phyloP scores from a whole-genome alignment of 2,329 filamentous ascomycete species.

The Trichoderma sp. region DNA sequence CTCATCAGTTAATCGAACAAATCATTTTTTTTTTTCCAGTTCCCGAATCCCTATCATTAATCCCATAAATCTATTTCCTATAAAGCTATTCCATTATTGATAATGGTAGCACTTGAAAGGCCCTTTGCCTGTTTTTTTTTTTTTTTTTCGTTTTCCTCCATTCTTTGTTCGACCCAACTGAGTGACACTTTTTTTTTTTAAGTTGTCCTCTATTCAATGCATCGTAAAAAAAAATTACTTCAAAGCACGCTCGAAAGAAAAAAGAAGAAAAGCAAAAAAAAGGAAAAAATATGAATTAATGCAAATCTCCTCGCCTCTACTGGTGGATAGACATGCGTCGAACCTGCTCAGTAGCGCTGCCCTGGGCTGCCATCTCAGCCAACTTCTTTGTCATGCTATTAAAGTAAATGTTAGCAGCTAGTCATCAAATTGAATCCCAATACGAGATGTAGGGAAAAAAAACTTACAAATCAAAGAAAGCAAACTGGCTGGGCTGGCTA shows the following conservation, averaged over 20 bases:
- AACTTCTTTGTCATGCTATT: slow-evolving; percentile 66
- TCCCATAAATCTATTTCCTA: slow-evolving; percentile 14
- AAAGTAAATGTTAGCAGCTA: slow-evolving; percentile 5
- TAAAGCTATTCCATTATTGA: neutral
- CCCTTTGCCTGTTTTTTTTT: neutral
- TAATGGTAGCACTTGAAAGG: neutral
- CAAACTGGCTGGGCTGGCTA: slow-evolving; percentile 90
- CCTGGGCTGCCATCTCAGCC: slow-evolving; percentile 45
- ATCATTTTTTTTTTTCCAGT: slow-evolving; percentile 11
- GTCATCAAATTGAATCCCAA: neutral
- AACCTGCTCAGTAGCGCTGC: slow-evolving; percentile 33
- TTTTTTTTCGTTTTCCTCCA: slow-evolving; percentile 1
- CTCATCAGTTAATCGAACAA: neutral
- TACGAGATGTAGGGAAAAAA: neutral
- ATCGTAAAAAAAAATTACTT: slow-evolving; percentile 8
- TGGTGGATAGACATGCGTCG: slow-evolving; percentile 33
- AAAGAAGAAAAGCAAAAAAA: neutral
- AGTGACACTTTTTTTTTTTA: neutral
- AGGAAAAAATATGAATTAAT: neutral
- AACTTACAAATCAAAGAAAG: slow-evolving; percentile 96
- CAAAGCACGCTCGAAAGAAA: slow-evolving; percentile 19
- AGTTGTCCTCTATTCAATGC: slow-evolving; percentile 6
- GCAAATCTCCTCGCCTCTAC: neutral
- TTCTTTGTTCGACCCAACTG: neutral
- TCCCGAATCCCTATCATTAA: slow-evolving; percentile 10